phyloP scores from a whole-genome alignment of 2,329 filamentous ascomycete genomes.

The Massarina eburnea region DNA sequence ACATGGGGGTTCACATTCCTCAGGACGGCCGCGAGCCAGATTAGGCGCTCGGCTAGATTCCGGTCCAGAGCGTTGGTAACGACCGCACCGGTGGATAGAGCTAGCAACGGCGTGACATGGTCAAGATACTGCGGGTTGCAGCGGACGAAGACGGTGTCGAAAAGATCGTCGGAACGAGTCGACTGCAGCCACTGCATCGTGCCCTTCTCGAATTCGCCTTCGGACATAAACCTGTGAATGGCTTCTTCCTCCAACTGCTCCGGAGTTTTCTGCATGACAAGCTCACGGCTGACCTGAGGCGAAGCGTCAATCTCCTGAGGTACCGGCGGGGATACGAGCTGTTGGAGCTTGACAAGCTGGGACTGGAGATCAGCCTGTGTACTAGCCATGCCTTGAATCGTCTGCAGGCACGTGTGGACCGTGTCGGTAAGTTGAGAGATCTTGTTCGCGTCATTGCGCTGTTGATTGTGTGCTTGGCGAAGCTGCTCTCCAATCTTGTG shows the following conservation, averaged over 20 bases:
- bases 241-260: conserved; percentile 61
- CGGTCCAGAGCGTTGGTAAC: conserved; percentile 59
- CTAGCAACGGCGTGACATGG: conserved; percentile 58
- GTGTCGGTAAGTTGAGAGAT: conserved; percentile 72
- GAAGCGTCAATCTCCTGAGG: conserved; percentile 13
- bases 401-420: conserved; percentile 67
- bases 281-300: conserved; percentile 39
- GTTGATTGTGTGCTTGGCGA: conserved; percentile 54
- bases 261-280: conserved; percentile 48
- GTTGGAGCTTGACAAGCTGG: conserved; percentile 48
- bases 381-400: conserved; percentile 68
- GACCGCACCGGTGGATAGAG: conserved; percentile 64
- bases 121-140: conserved; percentile 59
- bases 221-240: conserved; percentile 64
- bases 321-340: conserved; percentile 37
- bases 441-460: conserved; percentile 61
- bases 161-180: conserved; percentile 59
- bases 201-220: conserved; percentile 52
- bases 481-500: conserved; percentile 57
- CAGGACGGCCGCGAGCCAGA: conserved; percentile 61
- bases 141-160: conserved; percentile 62
- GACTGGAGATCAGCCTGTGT: conserved; percentile 70
- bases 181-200: conserved; percentile 65
- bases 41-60: conserved; percentile 56
- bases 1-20: conserved; percentile 56